A percentile compares a stretch with the other conserved stretches of the same genome.
Evolutionary conservation across 1,284 basidiomycete species (phyloP).

Genomic region (Inonotus obliquus): DNA sequence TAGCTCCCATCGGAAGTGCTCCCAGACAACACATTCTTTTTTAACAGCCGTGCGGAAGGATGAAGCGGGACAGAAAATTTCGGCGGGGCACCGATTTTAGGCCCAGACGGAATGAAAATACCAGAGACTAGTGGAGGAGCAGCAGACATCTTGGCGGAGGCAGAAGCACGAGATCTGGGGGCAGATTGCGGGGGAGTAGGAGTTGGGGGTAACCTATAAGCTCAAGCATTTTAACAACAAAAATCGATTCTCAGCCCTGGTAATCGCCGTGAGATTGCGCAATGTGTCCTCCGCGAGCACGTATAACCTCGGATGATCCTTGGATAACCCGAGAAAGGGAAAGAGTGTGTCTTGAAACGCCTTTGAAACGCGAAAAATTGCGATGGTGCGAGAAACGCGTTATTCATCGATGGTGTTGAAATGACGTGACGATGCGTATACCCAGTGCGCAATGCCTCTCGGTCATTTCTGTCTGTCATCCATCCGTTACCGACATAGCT

Average conservation of each 20-base stretch:
- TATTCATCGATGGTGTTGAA: background rate
- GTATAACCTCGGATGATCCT: background rate
- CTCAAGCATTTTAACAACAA: background rate
- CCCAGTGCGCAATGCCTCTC: background rate
- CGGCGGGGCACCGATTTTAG: background rate
- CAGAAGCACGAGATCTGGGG: background rate
- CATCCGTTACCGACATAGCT: background rate
- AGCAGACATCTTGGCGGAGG: background rate
- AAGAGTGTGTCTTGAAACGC: background rate
- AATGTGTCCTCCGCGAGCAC: background rate
- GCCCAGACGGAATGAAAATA: background rate
- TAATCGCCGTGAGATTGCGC: background rate
- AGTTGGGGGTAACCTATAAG: background rate
- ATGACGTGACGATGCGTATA: constrained; percentile 7
- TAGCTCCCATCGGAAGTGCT: background rate
- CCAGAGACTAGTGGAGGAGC: background rate
- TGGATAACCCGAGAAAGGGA: background rate
- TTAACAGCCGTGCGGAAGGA: constrained; percentile 2
- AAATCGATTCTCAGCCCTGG: background rate
- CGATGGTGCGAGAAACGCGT: constrained; percentile 2
- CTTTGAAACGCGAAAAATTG: background rate
- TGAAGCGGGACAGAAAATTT: constrained; percentile 14
- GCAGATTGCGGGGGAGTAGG: background rate
- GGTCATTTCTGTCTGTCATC: background rate
- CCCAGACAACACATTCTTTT: background rate